A percentile compares a stretch with the other conserved stretches of the same genome.
These are phyloP conservation scores for Geosmithia morbida DNA, from an alignment of 2,329 filamentous ascomycete genomes.

Conservation along the genomic window DNA sequence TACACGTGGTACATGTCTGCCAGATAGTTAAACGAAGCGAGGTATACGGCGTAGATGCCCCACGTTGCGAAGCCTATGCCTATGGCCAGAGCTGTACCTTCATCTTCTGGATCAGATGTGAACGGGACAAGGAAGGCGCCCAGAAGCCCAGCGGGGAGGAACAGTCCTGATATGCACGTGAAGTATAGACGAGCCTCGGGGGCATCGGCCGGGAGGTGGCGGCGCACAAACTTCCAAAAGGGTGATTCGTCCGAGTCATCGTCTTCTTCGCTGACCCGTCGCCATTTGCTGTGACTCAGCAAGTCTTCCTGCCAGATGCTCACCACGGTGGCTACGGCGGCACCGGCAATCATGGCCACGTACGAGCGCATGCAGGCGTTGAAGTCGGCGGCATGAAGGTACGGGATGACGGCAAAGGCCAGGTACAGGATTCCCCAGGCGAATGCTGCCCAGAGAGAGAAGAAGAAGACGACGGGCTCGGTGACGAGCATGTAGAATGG, in stretches of 20 bases:
- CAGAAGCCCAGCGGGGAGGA: slow-evolving; percentile 70
- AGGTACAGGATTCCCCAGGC: slow-evolving; percentile 83
- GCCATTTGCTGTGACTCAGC: slow-evolving; percentile 29
- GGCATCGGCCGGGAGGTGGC: slow-evolving; percentile 30
- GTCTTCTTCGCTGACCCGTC: slow-evolving; percentile 1
- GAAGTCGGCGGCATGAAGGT: slow-evolving; percentile 59
- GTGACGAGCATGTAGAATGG: slow-evolving; percentile 68
- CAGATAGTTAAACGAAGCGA: slow-evolving; percentile 86
- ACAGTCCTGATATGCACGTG: slow-evolving; percentile 57
- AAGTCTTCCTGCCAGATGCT: slow-evolving; percentile 62
- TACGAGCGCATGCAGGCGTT: slow-evolving; percentile 58
- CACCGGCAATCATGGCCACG: slow-evolving; percentile 53
- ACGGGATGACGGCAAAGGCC: slow-evolving; percentile 65
- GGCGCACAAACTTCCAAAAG: slow-evolving; percentile 30
- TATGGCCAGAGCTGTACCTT: slow-evolving; percentile 22
- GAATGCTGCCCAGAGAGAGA: slow-evolving; percentile 82
- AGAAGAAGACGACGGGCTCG: slow-evolving; percentile 70
- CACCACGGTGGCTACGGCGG: slow-evolving; percentile 49
- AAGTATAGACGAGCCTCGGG: slow-evolving; percentile 78
- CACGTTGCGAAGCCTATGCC: slow-evolving; percentile 64
- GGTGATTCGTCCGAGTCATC: slow-evolving; percentile 10
- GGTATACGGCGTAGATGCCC: slow-evolving; percentile 75
- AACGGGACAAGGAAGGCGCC: slow-evolving; percentile 15
- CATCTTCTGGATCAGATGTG: slow-evolving; percentile 5
- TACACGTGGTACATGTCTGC: slow-evolving; percentile 79